Evolutionary conservation across 225 moss, liverwort and hornwort species (phyloP).

Genomic region (Straminergon stramineum): DNA sequence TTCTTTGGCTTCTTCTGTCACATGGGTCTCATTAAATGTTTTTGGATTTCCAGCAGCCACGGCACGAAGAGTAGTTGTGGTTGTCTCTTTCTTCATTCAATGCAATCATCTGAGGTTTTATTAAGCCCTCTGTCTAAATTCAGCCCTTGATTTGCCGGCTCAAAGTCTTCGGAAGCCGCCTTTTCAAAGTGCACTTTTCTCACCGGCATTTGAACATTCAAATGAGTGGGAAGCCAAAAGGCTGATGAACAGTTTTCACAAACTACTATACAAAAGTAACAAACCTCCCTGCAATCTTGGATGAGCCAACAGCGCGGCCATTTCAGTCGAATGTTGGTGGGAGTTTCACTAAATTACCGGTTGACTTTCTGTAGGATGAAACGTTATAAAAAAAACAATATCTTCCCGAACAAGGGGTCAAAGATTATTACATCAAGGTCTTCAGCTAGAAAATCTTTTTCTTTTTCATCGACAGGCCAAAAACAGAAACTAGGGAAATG

Average conservation of each 20-base stretch:
- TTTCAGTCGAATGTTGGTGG: background rate
- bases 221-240: background rate
- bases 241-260: background rate
- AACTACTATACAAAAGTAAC: background rate
- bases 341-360: background rate
- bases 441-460: background rate
- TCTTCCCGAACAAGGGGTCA: background rate
- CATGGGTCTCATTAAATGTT: slow-evolving; percentile 1
- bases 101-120: slow-evolving; percentile 4
- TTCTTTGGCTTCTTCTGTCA: background rate
- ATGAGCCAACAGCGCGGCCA: too few species aligned
- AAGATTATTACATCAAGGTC: background rate
- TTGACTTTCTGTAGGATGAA: background rate
- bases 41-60: background rate
- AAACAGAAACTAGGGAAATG: background rate
- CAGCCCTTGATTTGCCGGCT: background rate
- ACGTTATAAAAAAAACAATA: background rate
- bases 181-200: background rate
- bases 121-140: background rate
- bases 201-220: background rate
- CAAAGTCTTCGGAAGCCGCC: background rate
- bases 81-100: background rate
- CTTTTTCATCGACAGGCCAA: background rate
- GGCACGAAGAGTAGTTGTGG: background rate
- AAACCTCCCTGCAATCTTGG: background rate